Conservation (phyloP, 106 monocot genomes). For the Allium fistulosum region DNA sequence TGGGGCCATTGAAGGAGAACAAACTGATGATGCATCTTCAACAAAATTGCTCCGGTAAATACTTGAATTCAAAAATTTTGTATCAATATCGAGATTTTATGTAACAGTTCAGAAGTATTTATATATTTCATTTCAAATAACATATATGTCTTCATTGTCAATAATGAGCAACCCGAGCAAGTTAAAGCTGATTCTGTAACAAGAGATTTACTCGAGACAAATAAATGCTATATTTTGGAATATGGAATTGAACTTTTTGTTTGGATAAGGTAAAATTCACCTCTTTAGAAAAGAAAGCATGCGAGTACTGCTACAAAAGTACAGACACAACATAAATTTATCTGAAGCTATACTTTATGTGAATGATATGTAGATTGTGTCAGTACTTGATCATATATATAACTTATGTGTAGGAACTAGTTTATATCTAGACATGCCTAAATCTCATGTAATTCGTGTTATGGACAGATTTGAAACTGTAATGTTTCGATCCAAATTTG, state of each 20-base stretch:
- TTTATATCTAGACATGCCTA: conserved; percentile 26
- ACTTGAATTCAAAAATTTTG: too few species aligned
- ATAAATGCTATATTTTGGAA: too few species aligned
- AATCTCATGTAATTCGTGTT: conserved; percentile 50
- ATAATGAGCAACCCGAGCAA: conserved; percentile 23
- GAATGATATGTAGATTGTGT: neutral
- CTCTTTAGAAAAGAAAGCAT: conserved; percentile 40
- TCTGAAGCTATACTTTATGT: neutral
- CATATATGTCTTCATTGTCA: too few species aligned
- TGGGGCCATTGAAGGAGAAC: too few species aligned
- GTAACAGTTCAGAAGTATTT: too few species aligned
- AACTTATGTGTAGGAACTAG: conserved; percentile 35
- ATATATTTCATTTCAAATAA: too few species aligned
- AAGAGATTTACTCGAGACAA: conserved; percentile 40
- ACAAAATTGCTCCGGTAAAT: conserved; percentile 74
- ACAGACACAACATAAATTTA: conserved; percentile 2
- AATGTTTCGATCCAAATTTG: too few species aligned
- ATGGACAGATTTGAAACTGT: too few species aligned
- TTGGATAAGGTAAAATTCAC: conserved; percentile 40
- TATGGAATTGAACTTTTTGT: conserved; percentile 45
- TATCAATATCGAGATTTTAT: too few species aligned
- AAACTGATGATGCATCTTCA: conserved; percentile 19
- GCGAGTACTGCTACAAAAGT: conserved; percentile 42
- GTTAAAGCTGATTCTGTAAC: conserved; percentile 24
- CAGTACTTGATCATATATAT: neutral